Evolutionary conservation across 2,329 filamentous ascomycete genomes (phyloP).

Genomic region (Colletotrichum shisoi): DNA sequence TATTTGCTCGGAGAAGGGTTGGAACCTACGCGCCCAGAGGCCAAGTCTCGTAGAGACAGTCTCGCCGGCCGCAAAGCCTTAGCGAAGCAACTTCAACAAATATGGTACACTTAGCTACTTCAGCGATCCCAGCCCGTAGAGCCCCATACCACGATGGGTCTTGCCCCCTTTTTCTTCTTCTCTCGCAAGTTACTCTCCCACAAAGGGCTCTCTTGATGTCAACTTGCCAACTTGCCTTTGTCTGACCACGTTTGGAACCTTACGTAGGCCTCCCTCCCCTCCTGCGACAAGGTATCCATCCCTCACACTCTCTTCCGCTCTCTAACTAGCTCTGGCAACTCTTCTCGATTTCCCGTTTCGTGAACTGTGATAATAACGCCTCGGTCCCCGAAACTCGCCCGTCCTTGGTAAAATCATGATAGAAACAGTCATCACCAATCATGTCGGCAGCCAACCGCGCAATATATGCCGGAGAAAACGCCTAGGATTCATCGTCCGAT

Average conservation of each 20-base stretch:
- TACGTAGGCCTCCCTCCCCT: conserved; percentile 1
- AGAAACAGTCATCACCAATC: conserved; percentile 34
- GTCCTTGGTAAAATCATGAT: conserved; percentile 33
- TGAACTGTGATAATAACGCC: conserved; percentile 36
- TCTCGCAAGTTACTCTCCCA: background rate
- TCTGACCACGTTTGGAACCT: conserved; percentile 1
- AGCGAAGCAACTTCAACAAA: conserved; percentile 29
- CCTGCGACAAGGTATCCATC: conserved; percentile 9
- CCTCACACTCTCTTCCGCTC: background rate
- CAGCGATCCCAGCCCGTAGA: conserved; percentile 21
- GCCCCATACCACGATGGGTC: conserved; percentile 16
- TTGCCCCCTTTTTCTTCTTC: conserved; percentile 20
- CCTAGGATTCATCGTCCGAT: conserved; percentile 53
- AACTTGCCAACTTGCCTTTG: conserved; percentile 23
- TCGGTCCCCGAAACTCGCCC: conserved; percentile 27
- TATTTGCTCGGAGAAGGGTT: conserved; percentile 30
- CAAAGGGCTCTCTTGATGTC: conserved; percentile 11
- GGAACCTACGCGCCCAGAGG: conserved; percentile 24
- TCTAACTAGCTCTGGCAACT: conserved; percentile 27
- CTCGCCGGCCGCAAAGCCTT: conserved; percentile 11
- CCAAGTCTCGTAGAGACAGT: conserved; percentile 19
- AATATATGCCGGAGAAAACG: conserved; percentile 20
- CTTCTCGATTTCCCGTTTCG: conserved; percentile 36
- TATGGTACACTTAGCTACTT: conserved; percentile 34
- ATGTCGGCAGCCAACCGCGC: conserved; percentile 17